Conservation (phyloP, 495 filamentous ascomycete species). For the Astrocystis sublimbata region DNA sequence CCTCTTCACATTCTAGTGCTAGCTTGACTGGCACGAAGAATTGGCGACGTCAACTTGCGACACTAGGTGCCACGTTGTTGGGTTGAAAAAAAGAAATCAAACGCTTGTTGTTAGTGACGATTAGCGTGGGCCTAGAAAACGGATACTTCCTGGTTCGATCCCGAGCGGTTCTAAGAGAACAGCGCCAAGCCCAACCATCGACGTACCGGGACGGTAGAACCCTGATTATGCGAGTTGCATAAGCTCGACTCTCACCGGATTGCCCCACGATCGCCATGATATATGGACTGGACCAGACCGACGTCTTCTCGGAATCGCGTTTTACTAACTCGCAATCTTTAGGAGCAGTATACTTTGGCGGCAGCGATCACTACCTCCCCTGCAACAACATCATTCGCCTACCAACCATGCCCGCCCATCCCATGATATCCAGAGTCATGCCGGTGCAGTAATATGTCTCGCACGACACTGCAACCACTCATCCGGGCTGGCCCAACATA, state of each 20-base stretch:
- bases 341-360: slow-evolving; percentile 32
- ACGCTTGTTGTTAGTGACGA: slow-evolving; percentile 13
- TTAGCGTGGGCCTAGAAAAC: slow-evolving; percentile 5
- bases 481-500: background rate
- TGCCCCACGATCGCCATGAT: background rate
- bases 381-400: slow-evolving; percentile 27
- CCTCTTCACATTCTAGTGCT: slow-evolving; percentile 3
- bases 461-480: background rate
- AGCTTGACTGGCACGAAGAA: slow-evolving; percentile 1
- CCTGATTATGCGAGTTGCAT: slow-evolving; percentile 15
- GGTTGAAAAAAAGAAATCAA: slow-evolving; percentile 5
- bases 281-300: slow-evolving; percentile 19
- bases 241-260: slow-evolving; percentile 9
- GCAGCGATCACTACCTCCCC: slow-evolving; percentile 21
- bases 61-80: background rate
- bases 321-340: slow-evolving; percentile 16
- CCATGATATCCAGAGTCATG: background rate
- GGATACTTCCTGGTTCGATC: slow-evolving; percentile 7
- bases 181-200: slow-evolving; percentile 11
- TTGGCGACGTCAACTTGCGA: background rate
- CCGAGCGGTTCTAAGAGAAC: background rate
- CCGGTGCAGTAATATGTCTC: slow-evolving; percentile 6
- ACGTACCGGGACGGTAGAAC: slow-evolving; percentile 10
- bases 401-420: background rate
- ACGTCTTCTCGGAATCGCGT: slow-evolving; percentile 12